Base-by-base conservation (phyloP, 148 eudicot species). In the Spergularia bocconei region DNA sequence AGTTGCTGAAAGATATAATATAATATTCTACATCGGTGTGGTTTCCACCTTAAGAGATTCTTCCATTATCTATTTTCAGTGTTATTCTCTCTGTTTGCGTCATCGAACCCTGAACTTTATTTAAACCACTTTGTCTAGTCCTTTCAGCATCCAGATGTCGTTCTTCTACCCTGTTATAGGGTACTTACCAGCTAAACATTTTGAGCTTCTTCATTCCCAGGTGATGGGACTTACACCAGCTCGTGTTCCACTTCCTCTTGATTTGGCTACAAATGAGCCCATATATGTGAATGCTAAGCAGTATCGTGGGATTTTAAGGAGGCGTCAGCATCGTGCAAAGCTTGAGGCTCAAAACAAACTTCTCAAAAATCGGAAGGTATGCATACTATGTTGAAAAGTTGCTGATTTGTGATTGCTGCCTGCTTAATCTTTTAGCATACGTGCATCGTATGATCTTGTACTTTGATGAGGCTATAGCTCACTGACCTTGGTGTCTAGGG, bases 281-380 rank as follows among this genome's bases (percentile, higher is more conserved):
- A 76, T 90, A 8, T 88, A 80, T 82, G 97, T 91, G 48, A 91
- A 91, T 71, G 87, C 91, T 20, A 91, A 91, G 79, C 97, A 91
- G 71, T 89, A 85, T 78, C 81, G 76, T 73, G 93, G 91, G 12
- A 91, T 91, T 67, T 82, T 92, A 41, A 86, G 93, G 80, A 86
- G 98, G 73, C 75, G 98, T 59, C 85, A 86, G 70, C 86, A 77
- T 67, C 95, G 98, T 67, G 93, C 93, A 29, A 92, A 87, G 87
- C 96, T 90, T 10, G 93, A 88, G 80, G 95, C 91, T 82, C 91
- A 85, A 60, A 92, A 87, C 71, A 90, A 92, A 79, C 74, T 85
- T 51, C 67, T 77, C 33, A 90, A 82, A 76, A 70, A 75, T 29
- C 82, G 91, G 66, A 92, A 88, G 95, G 98, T 90, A 85, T 54